Evolutionary conservation across 202 grass and related monocot species (phyloP), one percentile per base, ranked within the genome.

Genomic region (Bolboschoenoplectus hybrid): DNA sequence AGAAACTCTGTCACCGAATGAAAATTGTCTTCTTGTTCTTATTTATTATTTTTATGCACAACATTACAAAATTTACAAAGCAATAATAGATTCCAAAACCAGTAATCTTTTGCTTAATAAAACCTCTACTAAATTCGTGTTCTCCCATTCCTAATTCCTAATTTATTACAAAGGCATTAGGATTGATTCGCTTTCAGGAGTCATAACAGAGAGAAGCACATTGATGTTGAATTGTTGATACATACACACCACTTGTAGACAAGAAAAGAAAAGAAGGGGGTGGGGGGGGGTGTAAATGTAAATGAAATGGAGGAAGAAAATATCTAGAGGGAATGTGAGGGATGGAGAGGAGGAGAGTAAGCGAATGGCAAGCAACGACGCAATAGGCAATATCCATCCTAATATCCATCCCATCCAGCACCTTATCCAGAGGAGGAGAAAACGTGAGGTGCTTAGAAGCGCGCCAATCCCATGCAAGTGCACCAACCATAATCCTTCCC

Each of bases 351-450:
- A 12, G 63, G 34, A 67, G 63, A 26, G 26, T 26, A 26, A 26
- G 26, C 34, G 63, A 1, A 38, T 67, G 9, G 9, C 35, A 2
- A 39, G 35, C 34, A 55, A 39, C 60, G 47, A 43, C 3, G 17
- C 19, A 62, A 26, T 26, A 26, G 26, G 26, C 26, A 26, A 26
- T 26, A 26, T 26, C 26, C 26, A 26, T 26, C 26, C 26, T 26
- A 26, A 26, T 26, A 26, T 26, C 26, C 6, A 63, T 63, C 60
- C 20, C 61, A 32, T 63, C 61, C 26, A 26, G 26, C 26, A 58
- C 40, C 85, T 86, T 86, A 81, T 86, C 85, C 58, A 19, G 2
- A 86, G 9, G 12, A 41, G 19, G 73, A 38, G 68, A 70, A 86
- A 86, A 81, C 7, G 74, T 81, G 62, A 81, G 84, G 72, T 12